Evolutionary conservation across 2,329 filamentous ascomycete genomes (phyloP).

Genomic region (Trichoderma breve): DNA sequence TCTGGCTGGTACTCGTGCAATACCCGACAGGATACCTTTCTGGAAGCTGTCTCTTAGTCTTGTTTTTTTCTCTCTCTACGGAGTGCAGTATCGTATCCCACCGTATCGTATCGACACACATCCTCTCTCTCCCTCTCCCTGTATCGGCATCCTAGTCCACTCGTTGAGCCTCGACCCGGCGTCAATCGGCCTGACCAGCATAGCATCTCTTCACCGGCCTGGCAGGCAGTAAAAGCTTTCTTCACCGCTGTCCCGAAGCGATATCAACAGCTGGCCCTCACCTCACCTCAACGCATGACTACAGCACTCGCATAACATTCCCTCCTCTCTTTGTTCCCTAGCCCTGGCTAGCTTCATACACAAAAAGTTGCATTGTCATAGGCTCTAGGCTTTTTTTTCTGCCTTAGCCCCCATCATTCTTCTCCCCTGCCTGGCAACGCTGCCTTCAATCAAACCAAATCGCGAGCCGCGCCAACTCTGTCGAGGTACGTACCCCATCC

Average conservation of each 20-base stretch:
- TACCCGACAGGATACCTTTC: constrained; percentile 14
- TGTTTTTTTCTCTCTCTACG: constrained; percentile 7
- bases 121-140: background rate
- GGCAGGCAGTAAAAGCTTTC: background rate
- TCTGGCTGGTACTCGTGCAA: background rate
- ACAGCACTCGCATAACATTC: background rate
- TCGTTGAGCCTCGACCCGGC: constrained; percentile 9
- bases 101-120: background rate
- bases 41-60: constrained; percentile 19
- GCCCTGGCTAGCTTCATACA: background rate
- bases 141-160: constrained; percentile 15
- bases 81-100: background rate
- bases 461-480: constrained; percentile 31
- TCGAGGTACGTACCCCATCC: constrained; percentile 34
- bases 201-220: background rate
- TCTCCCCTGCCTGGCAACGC: constrained; percentile 32
- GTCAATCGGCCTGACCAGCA: background rate
- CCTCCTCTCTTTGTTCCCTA: background rate
- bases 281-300: background rate
- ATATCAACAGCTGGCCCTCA: background rate
- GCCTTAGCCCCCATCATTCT: background rate
- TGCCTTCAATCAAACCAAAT: constrained; percentile 21
- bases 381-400: background rate
- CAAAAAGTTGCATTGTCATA: background rate
- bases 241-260: constrained; percentile 12